Evolutionary conservation across 2,329 filamentous ascomycete species (phyloP).

Genomic region (Keithomyces neogunnii): DNA sequence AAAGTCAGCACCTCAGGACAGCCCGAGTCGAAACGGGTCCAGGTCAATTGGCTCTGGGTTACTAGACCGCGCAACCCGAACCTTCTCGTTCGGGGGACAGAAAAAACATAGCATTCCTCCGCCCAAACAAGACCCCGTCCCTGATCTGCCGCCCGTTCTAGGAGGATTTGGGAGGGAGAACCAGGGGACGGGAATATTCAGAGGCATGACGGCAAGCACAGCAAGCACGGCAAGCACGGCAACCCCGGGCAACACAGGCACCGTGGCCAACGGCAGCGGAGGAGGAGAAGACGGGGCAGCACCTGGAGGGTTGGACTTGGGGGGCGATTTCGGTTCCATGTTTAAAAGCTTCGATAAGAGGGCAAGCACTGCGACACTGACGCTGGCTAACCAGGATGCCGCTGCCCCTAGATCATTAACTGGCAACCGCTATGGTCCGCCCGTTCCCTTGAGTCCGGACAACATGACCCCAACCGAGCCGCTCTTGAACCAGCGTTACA

Average conservation of each 20-base stretch:
- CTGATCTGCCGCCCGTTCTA: constrained; percentile 31
- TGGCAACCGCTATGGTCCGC: constrained; percentile 31
- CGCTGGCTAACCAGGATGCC: constrained; percentile 31
- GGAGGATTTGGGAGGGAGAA: constrained; percentile 21
- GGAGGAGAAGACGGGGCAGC: constrained; percentile 14
- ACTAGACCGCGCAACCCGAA: constrained; percentile 46
- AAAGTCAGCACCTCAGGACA: constrained; percentile 30
- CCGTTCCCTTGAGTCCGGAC: constrained; percentile 40
- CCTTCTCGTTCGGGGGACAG: constrained; percentile 50
- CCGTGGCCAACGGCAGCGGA: not conserved
- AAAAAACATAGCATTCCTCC: constrained; percentile 36
- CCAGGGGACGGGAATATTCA: constrained; percentile 25
- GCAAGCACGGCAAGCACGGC: constrained; percentile 44
- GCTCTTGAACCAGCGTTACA: constrained; percentile 39
- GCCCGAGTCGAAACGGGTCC: constrained; percentile 30
- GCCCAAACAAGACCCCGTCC: constrained; percentile 19
- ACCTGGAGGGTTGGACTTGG: constrained; percentile 38
- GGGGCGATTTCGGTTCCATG: constrained; percentile 51
- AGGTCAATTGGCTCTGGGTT: constrained; percentile 44
- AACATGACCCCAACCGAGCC: constrained; percentile 35
- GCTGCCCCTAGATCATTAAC: constrained; percentile 37
- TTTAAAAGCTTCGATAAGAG: constrained; percentile 48
- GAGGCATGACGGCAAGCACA: constrained; percentile 47
- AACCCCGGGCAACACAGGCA: constrained; percentile 36
- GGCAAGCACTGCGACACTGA: constrained; percentile 40